Conservation (phyloP, 2,329 filamentous ascomycete genomes). For the Epichloe elymi region DNA sequence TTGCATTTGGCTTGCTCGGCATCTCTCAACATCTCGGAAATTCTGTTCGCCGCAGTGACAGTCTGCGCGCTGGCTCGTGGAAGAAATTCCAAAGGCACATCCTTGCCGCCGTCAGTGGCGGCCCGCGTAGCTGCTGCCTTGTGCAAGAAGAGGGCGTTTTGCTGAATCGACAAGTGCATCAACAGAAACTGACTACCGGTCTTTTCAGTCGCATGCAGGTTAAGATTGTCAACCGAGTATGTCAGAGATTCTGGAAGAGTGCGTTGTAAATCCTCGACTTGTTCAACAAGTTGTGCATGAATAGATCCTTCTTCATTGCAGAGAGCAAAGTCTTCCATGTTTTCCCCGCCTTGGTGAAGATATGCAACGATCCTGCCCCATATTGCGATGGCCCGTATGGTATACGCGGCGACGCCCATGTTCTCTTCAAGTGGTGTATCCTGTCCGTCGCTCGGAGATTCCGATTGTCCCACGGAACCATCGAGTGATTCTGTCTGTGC, state of each 20-base stretch:
- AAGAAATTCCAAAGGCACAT: constrained; percentile 67
- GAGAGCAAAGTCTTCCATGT: constrained; percentile 61
- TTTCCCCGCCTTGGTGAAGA: constrained; percentile 83
- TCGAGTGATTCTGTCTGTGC: constrained; percentile 74
- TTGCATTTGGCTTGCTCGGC: constrained; percentile 54
- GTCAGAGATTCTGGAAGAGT: constrained; percentile 57
- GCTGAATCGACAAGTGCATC: constrained; percentile 78
- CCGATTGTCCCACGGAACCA: constrained; percentile 52
- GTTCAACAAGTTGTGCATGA: constrained; percentile 56
- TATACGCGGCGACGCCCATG: constrained; percentile 89
- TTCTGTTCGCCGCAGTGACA: constrained; percentile 71
- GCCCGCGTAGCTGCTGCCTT: constrained; percentile 69
- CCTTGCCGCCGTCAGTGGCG: constrained; percentile 48
- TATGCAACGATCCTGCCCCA: constrained; percentile 89
- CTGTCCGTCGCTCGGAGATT: constrained; percentile 49
- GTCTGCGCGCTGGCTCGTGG: constrained; percentile 62
- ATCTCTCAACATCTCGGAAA: constrained; percentile 73
- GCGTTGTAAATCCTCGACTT: constrained; percentile 56
- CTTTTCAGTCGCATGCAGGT: constrained; percentile 70
- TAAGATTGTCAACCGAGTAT: constrained; percentile 71
- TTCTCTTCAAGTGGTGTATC: constrained; percentile 59
- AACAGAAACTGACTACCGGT: constrained; percentile 88
- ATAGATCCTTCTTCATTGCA: constrained; percentile 70
- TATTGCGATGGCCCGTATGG: constrained; percentile 70
- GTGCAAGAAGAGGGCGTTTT: constrained; percentile 82